phyloP scores from a whole-genome alignment of 2,329 filamentous ascomycete genomes.

The Aphanoascus verrucosus region DNA sequence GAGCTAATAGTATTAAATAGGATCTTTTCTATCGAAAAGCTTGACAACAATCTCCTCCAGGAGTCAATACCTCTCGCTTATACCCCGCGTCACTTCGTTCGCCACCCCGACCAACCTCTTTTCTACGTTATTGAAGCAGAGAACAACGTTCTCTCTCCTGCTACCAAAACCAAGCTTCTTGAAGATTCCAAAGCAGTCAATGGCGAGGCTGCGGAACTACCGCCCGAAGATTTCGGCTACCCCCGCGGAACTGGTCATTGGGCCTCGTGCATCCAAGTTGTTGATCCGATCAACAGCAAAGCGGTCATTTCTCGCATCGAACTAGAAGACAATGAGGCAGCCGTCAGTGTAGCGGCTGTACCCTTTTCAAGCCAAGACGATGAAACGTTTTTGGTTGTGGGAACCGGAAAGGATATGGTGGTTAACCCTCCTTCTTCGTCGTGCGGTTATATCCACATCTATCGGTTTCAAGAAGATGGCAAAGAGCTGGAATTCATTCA shows the following conservation, averaged over 20 bases:
- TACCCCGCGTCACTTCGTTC: conserved; percentile 77
- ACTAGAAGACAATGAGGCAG: conserved; percentile 79
- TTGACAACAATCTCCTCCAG: conserved; percentile 76
- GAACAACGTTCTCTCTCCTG: conserved; percentile 75
- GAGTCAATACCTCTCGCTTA: conserved; percentile 79
- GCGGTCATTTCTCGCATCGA: conserved; percentile 66
- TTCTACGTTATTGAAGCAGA: conserved; percentile 95
- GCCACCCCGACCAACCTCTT: conserved; percentile 74
- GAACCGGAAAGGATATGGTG: conserved; percentile 82
- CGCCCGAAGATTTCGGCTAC: conserved; percentile 79
- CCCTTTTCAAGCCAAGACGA: conserved; percentile 81
- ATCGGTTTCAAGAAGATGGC: conserved; percentile 80
- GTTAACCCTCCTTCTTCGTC: conserved; percentile 64
- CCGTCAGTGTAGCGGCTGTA: conserved; percentile 73
- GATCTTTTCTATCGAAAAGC: conserved; percentile 82
- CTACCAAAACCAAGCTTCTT: conserved; percentile 64
- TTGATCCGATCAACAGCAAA: conserved; percentile 72
- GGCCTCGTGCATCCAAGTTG: conserved; percentile 88
- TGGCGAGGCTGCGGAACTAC: conserved; percentile 58
- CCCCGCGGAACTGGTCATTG: conserved; percentile 74
- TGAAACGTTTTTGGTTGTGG: conserved; percentile 84
- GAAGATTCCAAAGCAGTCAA: conserved; percentile 60
- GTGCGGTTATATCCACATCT: conserved; percentile 82
- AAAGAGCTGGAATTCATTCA: conserved; percentile 86
- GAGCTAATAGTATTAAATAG: conserved; percentile 31